Percentiles rank a stretch among this genome's conserved stretches.
phyloP scores from a whole-genome alignment of 1,284 basidiomycete genomes.

The Erythrobasidium hasegawianum region DNA sequence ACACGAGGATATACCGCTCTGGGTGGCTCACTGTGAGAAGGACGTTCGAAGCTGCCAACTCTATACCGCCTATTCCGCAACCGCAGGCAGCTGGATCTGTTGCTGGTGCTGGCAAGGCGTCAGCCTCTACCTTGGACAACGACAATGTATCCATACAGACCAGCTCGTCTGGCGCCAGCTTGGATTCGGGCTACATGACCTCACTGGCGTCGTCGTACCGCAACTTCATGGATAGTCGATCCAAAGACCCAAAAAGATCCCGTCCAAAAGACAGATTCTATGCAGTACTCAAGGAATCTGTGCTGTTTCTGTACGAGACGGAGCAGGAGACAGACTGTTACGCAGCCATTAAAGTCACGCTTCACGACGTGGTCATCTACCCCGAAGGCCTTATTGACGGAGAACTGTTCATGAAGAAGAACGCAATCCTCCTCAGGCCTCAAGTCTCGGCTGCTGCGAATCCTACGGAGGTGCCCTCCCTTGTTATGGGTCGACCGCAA shows the following conservation, averaged over 20 bases:
- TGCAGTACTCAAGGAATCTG: conserved; percentile 77
- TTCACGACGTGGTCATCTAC: conserved; percentile 68
- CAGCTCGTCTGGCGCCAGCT: conserved; percentile 54
- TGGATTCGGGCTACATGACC: conserved; percentile 45
- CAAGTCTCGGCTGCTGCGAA: conserved; percentile 55
- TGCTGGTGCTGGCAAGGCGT: conserved; percentile 13
- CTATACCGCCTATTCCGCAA: conserved; percentile 54
- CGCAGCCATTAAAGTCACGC: conserved; percentile 69
- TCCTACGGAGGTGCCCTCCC: conserved; percentile 47
- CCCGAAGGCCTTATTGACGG: conserved; percentile 66
- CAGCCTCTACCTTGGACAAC: not conserved
- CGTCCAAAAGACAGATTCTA: conserved; percentile 84
- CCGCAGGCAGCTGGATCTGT: conserved; percentile 54
- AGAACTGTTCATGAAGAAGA: conserved; percentile 81
- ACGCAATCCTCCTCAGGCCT: conserved; percentile 74
- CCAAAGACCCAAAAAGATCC: conserved; percentile 65
- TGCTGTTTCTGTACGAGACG: conserved; percentile 86
- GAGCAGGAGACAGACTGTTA: conserved; percentile 80
- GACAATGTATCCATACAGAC: conserved; percentile 57
- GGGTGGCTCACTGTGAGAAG: conserved; percentile 81
- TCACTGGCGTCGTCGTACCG: conserved; percentile 46
- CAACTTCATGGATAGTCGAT: conserved; percentile 48
- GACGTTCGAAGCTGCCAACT: conserved; percentile 58
- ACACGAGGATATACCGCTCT: conserved; percentile 61
- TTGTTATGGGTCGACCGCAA: conserved; percentile 7